Evolutionary conservation across 768 basidiomycete species (phyloP), one percentile per base, ranked within the genome.

Genomic region (Arthromyces matolae): DNA sequence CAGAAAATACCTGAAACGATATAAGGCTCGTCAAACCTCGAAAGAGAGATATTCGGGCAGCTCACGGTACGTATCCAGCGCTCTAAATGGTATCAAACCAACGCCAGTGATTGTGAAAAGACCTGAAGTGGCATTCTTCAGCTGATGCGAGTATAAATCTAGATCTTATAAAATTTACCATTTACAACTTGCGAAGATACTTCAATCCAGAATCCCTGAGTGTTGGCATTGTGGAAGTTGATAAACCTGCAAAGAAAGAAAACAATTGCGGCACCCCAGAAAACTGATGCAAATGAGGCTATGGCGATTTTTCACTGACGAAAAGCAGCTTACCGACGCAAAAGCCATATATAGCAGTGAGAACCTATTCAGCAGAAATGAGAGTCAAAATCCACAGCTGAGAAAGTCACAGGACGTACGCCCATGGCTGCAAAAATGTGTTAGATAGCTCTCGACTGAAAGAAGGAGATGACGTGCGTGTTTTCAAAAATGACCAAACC

Each of bases 201-300:
- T 66, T 91, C 88, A 13, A 90, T 77, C 91, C 90, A 93, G 46
- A 86, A 83, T 19, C 83, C 83, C 66, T 91, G 84, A 0, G 72
- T 77, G 45, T 85, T 76, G 8, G 70, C 63, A 55, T 87, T 84
- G 57, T 86, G 80, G 3, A 87, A 66, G 57, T 87, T 81, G 62
- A 92, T 90, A 36, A 81, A 72, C 60, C 78, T 80, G 19, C 65
- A 68, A 4, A 89, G 66, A 64, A 91, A 84, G 42, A 91, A 64
- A 12, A 91, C 86, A 52, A 93, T 83, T 3, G 84, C 90, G 18
- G 87, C 79, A 13, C 91, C 90, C 90, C 89, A 93, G 58, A 93
- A 92, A 0, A 84, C 90, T 79, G 4, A 5, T 16, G 6, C 29
- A 38, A 23, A 28, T 55, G 24, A 40, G 23, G 39, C 49, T 27